Evolutionary conservation across 805 yeast genomes (phyloP).

Genomic region (Spathaspora girioi): DNA sequence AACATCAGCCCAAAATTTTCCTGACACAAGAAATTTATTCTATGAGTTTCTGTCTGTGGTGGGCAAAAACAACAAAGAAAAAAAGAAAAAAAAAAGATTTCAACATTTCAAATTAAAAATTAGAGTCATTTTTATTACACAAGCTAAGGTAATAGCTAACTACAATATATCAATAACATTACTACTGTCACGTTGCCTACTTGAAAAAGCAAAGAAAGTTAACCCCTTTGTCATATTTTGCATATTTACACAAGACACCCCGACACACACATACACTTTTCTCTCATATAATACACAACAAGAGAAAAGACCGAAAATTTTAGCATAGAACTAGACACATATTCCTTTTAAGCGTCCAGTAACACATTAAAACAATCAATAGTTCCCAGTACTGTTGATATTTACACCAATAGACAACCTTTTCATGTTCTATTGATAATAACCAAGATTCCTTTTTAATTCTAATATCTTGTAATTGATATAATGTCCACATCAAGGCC

Average conservation of each 20-base stretch:
- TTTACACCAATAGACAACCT: background rate
- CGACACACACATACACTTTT: background rate
- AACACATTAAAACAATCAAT: background rate
- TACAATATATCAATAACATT: background rate
- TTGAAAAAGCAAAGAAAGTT: background rate
- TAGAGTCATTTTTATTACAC: background rate
- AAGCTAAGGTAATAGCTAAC: background rate
- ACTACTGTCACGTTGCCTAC: background rate
- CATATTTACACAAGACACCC: background rate
- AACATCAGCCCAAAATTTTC: background rate
- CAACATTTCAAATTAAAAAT: background rate
- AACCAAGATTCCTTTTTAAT: background rate
- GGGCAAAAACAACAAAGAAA: background rate
- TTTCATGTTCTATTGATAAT: background rate
- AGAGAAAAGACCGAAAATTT: background rate
- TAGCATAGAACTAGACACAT: background rate
- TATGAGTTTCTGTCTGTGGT: background rate
- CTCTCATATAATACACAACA: background rate
- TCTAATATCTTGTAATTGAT: background rate
- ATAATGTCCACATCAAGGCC: slow-evolving; percentile 16
- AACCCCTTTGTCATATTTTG: background rate
- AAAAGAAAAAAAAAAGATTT: background rate
- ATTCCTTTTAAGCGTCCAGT: background rate
- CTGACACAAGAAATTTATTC: background rate
- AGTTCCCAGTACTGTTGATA: background rate